Conservation (phyloP, 2,329 filamentous ascomycete species). For the Leptographium lundbergii region DNA sequence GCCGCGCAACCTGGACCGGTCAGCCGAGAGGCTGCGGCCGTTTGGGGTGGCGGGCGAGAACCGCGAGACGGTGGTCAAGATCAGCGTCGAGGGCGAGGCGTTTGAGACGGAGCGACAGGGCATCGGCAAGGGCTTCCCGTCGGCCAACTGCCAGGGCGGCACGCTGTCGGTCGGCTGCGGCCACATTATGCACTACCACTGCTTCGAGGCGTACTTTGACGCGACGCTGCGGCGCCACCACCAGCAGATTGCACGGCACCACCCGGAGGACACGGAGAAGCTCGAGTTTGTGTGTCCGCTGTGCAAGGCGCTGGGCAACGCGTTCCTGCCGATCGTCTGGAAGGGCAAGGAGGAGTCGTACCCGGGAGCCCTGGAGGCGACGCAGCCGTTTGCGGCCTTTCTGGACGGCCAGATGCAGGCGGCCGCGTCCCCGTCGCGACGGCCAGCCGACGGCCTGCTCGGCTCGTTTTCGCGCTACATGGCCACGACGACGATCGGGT, state of each 20-base stretch:
- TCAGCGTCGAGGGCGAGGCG: slow-evolving; percentile 58
- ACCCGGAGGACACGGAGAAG: slow-evolving; percentile 65
- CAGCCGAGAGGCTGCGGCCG: slow-evolving; percentile 69
- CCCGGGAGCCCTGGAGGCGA: slow-evolving; percentile 54
- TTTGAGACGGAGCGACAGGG: slow-evolving; percentile 66
- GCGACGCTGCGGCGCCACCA: slow-evolving; percentile 74
- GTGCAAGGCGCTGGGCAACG: slow-evolving; percentile 91
- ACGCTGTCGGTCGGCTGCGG: slow-evolving; percentile 86
- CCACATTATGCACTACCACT: slow-evolving; percentile 96
- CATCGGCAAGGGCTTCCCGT: slow-evolving; percentile 80
- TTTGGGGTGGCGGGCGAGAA: slow-evolving; percentile 90
- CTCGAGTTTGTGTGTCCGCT: slow-evolving; percentile 94
- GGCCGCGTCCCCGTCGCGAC: slow-evolving; percentile 23
- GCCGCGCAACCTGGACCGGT: slow-evolving; percentile 71
- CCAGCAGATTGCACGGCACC: slow-evolving; percentile 87
- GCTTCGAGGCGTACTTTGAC: slow-evolving; percentile 83
- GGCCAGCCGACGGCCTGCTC: slow-evolving; percentile 21
- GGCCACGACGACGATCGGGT: slow-evolving; percentile 22
- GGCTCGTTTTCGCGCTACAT: slow-evolving; percentile 26
- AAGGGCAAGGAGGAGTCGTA: slow-evolving; percentile 80
- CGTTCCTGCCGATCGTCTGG: slow-evolving; percentile 92
- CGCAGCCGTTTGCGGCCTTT: slow-evolving; percentile 52
- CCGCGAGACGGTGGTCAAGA: slow-evolving; percentile 60
- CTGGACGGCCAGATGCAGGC: slow-evolving; percentile 43
- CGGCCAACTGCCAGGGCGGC: slow-evolving; percentile 51